Evolutionary conservation across 345 rosid genomes (phyloP), one percentile per base, ranked within the genome.

Genomic region (Kandelia obovata): DNA sequence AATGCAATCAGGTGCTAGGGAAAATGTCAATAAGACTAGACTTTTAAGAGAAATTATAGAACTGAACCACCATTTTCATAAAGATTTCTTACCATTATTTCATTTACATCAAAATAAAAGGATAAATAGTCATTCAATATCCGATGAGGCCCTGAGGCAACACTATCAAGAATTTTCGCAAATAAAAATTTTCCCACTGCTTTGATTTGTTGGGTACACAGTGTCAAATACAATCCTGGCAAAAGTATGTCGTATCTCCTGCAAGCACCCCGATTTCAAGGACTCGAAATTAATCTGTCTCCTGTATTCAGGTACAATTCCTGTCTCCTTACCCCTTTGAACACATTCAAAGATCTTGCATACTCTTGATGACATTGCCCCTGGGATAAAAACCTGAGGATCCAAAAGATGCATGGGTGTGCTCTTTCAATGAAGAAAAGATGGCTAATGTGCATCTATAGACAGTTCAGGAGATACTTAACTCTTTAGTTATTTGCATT

Each of bases 151-250:
- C 15, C 16, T 4, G 0, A 11, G 46, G 46, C 1, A 2, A 2
- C 46, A 39, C 9, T 2, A 3, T 10, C 46, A 39, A 64, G 34
- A n/a, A 17, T 37, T 11, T 37, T 62, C 51, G 37, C 6, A 47
- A 47, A 6, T 23, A 23, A 61, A 11, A 34, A 1, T 43, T 57
- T 6, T 47, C 16, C 31, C 26, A 15, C 30, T 16, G 32, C 55
- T 67, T 71, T 19, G 71, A 35, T 66, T 46, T 49, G 69, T 72
- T 4, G 92, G 96, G 69, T 79, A 88, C 19, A 90, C 64, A 1
- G 90, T 85, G 70, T 90, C 87, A 10, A 92, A 90, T 35, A 90
- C 86, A 59, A 88, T 77, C 82, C 96, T 84, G 5, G 93, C 95
- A 77, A 92, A 85, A 7, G 76, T 77, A 80, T 86, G 89, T 51